These are phyloP conservation scores for Pneumocystis canis DNA, from an alignment of 1,139 yeast genomes.

Conservation along the genomic window DNA sequence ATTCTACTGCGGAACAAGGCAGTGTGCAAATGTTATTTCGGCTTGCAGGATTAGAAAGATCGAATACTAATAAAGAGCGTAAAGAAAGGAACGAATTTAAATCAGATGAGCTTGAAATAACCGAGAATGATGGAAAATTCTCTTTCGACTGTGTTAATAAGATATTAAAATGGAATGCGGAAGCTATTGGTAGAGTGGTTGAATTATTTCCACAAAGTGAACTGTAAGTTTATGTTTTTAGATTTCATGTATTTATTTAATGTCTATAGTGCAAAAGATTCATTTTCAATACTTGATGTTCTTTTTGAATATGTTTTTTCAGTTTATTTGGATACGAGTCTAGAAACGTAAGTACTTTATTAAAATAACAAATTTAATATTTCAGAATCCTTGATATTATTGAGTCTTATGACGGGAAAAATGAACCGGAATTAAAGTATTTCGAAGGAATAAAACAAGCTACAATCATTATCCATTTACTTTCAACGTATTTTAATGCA, in stretches of 20 bases:
- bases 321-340: slow-evolving; percentile 56
- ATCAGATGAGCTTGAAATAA: slow-evolving; percentile 1
- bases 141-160: slow-evolving; percentile 37
- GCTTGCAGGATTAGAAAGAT: slow-evolving; percentile 10
- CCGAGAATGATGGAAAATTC: slow-evolving; percentile 10
- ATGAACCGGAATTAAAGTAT: slow-evolving; percentile 32
- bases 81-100: slow-evolving; percentile 3
- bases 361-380: not conserved
- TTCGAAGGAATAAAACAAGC: slow-evolving; percentile 41
- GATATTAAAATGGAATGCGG: slow-evolving; percentile 58
- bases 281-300: slow-evolving; percentile 53
- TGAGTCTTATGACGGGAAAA: slow-evolving; percentile 27
- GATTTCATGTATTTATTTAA: not conserved
- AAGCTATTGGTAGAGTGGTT: slow-evolving; percentile 61
- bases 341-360: slow-evolving; percentile 31
- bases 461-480: slow-evolving; percentile 47
- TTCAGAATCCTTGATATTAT: slow-evolving; percentile 34
- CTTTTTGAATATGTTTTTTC: slow-evolving; percentile 57
- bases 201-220: slow-evolving; percentile 51
- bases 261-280: slow-evolving; percentile 34
- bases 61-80: slow-evolving; percentile 19
- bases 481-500: slow-evolving; percentile 58
- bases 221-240: slow-evolving; percentile 21
- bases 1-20: slow-evolving; percentile 1
- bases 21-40: slow-evolving; percentile 8